These are phyloP conservation scores for Whalleya microplaca DNA, from an alignment of 2,329 filamentous ascomycete genomes.

Conservation along the genomic window DNA sequence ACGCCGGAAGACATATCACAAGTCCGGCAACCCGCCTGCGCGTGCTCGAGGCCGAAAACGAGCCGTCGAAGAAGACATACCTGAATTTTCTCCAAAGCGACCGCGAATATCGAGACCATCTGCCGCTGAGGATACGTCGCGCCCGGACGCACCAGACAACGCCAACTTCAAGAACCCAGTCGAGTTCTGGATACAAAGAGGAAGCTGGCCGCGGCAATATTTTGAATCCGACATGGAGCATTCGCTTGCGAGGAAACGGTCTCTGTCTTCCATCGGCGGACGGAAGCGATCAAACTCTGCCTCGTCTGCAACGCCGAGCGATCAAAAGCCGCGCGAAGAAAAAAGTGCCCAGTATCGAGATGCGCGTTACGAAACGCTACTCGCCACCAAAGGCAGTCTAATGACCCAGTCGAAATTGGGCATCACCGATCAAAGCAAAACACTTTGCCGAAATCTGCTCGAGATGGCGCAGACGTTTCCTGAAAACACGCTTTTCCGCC, in stretches of 20 bases:
- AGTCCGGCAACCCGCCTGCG: too few relatives aligned
- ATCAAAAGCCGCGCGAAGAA: slow-evolving; percentile 43
- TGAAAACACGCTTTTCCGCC: slow-evolving; percentile 40
- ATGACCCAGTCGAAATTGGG: slow-evolving; percentile 41
- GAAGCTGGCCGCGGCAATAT: slow-evolving; percentile 18
- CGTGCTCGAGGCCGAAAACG: too few relatives aligned
- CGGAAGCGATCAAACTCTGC: slow-evolving; percentile 37
- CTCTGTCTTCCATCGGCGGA: slow-evolving; percentile 21
- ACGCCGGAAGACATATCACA: too few relatives aligned
- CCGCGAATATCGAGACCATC: too few relatives aligned
- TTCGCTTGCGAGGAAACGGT: slow-evolving; percentile 38
- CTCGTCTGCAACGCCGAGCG: slow-evolving; percentile 39
- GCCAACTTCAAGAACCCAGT: slow-evolving; percentile 3
- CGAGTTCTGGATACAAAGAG: slow-evolving; percentile 24
- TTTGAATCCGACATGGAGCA: slow-evolving; percentile 31
- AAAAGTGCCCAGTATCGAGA: slow-evolving; percentile 44
- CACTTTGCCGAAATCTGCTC: slow-evolving; percentile 4
- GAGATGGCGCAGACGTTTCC: slow-evolving; percentile 20
- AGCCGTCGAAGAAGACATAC: too few relatives aligned
- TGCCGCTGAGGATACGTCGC: too few relatives aligned
- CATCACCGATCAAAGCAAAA: slow-evolving; percentile 38
- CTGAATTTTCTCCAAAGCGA: too few relatives aligned
- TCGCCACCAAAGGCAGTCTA: slow-evolving; percentile 45
- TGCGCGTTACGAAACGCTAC: slow-evolving; percentile 41
- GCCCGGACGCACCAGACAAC: too few relatives aligned